These are phyloP conservation scores for Globisporangium sylvaticum DNA, from an alignment of 352 stramenopile species.

Conservation along the genomic window DNA sequence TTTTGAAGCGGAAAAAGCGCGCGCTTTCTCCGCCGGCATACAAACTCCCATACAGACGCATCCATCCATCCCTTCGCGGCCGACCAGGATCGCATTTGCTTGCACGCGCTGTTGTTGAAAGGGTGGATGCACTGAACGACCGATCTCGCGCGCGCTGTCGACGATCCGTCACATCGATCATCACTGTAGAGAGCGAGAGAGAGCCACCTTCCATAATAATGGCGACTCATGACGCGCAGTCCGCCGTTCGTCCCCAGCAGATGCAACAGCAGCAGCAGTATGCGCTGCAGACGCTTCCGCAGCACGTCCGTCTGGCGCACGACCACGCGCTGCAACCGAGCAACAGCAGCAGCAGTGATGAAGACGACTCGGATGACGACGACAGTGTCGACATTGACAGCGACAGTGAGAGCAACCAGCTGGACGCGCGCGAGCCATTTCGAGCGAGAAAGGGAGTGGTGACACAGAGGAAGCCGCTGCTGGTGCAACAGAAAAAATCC, in stretches of 20 bases:
- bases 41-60: conserved; percentile 10
- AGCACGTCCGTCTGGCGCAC: conserved; percentile 7
- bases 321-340: neutral
- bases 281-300: conserved; percentile 9
- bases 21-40: conserved; percentile 1
- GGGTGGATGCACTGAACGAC: neutral
- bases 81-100: conserved; percentile 5
- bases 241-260: neutral
- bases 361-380: neutral
- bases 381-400: neutral
- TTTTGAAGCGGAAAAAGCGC: conserved; percentile 15
- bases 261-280: conserved; percentile 6
- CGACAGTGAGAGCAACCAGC: conserved; percentile 5
- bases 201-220: neutral
- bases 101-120: neutral
- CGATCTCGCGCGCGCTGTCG: neutral
- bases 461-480: neutral
- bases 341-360: neutral
- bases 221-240: neutral
- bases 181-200: neutral
- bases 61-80: conserved; percentile 2
- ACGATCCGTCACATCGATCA: neutral
- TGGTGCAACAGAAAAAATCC: neutral
- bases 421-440: neutral
- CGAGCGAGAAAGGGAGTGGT: neutral